Evolutionary conservation across 805 yeast genomes (phyloP).

Genomic region (Jamesozyma rosinii): DNA sequence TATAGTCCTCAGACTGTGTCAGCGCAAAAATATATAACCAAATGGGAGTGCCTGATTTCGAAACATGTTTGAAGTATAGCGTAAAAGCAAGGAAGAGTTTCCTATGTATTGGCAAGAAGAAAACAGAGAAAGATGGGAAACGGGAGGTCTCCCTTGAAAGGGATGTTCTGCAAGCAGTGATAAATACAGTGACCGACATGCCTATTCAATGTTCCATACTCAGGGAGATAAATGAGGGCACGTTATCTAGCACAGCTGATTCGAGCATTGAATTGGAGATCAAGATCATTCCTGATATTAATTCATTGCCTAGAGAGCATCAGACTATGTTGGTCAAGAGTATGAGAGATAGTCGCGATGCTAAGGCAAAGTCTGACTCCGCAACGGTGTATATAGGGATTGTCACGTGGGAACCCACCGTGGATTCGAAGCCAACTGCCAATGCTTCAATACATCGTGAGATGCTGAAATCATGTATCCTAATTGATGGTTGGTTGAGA

Average conservation of each 20-base stretch:
- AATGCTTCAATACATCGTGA: not conserved
- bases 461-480: slow-evolving; percentile 7
- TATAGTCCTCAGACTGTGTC: too few relatives aligned
- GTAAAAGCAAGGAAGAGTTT: slow-evolving; percentile 14
- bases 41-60: slow-evolving; percentile 10
- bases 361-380: not conserved
- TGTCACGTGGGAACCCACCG: slow-evolving; percentile 4
- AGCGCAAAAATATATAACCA: too few relatives aligned
- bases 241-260: not conserved
- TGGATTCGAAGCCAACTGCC: not conserved
- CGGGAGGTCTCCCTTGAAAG: not conserved
- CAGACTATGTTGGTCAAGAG: slow-evolving; percentile 10
- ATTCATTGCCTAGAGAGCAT: slow-evolving; percentile 7
- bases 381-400: slow-evolving; percentile 9
- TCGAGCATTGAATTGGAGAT: not conserved
- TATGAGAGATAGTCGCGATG: slow-evolving; percentile 5
- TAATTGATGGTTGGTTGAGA: slow-evolving; percentile 29
- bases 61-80: slow-evolving; percentile 15
- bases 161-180: not conserved
- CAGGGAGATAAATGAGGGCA: not conserved
- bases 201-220: slow-evolving; percentile 1
- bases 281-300: slow-evolving; percentile 15
- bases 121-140: not conserved
- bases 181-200: not conserved
- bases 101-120: slow-evolving; percentile 10